Percentiles rank a stretch among this genome's conserved stretches.
Evolutionary conservation across 768 basidiomycete genomes (phyloP).

Genomic region (Stropharia rugosoannulata): DNA sequence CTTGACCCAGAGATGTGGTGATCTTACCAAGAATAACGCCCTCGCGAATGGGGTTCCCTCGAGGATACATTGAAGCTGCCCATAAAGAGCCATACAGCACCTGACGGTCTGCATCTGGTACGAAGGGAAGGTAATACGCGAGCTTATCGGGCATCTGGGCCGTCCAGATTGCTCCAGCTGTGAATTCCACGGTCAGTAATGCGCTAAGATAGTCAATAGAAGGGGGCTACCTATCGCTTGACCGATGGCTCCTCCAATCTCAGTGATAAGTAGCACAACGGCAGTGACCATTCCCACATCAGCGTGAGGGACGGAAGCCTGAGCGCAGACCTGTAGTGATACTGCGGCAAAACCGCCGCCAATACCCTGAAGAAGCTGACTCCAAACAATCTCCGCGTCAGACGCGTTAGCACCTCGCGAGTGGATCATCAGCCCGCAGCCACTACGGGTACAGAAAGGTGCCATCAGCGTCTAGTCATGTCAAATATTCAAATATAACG

Average conservation of each 20-base stretch:
- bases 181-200: background rate
- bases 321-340: slow-evolving; percentile 56
- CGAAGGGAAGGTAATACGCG: slow-evolving; percentile 49
- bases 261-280: slow-evolving; percentile 64
- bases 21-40: slow-evolving; percentile 57
- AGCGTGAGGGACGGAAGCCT: slow-evolving; percentile 61
- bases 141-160: slow-evolving; percentile 66
- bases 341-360: slow-evolving; percentile 72
- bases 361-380: slow-evolving; percentile 71
- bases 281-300: slow-evolving; percentile 72
- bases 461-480: background rate
- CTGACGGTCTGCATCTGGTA: slow-evolving; percentile 40
- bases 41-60: slow-evolving; percentile 57
- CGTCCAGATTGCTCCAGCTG: slow-evolving; percentile 67
- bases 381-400: slow-evolving; percentile 56
- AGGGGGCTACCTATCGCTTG: slow-evolving; percentile 47
- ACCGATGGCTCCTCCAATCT: slow-evolving; percentile 68
- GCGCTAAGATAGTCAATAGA: slow-evolving; percentile 2
- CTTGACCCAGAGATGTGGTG: slow-evolving; percentile 10
- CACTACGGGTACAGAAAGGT: slow-evolving; percentile 29
- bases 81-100: slow-evolving; percentile 57
- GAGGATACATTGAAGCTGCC: slow-evolving; percentile 44
- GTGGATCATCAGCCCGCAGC: slow-evolving; percentile 69
- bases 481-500: slow-evolving; percentile 6
- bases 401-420: slow-evolving; percentile 61